Evolutionary conservation across 1,139 yeast genomes (phyloP).

Genomic region (Yamadazyma diospyri): DNA sequence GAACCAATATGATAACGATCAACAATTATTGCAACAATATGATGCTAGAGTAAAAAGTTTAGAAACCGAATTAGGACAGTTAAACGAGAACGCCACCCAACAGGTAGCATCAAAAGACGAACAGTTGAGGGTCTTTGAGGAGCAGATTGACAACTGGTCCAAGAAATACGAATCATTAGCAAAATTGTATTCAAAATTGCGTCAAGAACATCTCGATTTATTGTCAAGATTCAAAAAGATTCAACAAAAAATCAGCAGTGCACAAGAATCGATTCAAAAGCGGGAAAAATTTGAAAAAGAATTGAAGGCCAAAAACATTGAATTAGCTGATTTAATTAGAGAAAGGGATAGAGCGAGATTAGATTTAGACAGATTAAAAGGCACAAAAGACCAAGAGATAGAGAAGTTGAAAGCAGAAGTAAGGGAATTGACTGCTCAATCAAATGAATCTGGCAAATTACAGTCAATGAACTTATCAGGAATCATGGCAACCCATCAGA

Average conservation of each 20-base stretch:
- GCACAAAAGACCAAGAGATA: slow-evolving; percentile 62
- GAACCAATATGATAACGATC: slow-evolving; percentile 86
- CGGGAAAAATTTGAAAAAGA: slow-evolving; percentile 84
- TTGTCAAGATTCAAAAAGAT: slow-evolving; percentile 77
- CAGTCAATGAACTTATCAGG: slow-evolving; percentile 65
- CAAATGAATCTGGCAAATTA: slow-evolving; percentile 61
- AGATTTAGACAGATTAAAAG: slow-evolving; percentile 72
- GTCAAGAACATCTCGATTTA: slow-evolving; percentile 86
- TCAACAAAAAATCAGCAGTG: slow-evolving; percentile 87
- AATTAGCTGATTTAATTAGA: slow-evolving; percentile 82
- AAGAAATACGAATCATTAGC: slow-evolving; percentile 88
- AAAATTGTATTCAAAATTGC: slow-evolving; percentile 81
- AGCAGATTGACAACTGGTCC: slow-evolving; percentile 77
- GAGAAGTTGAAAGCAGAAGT: slow-evolving; percentile 66
- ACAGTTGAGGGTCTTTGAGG: slow-evolving; percentile 63
- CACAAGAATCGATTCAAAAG: slow-evolving; percentile 86
- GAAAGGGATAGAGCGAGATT: slow-evolving; percentile 88
- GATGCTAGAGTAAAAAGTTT: slow-evolving; percentile 81
- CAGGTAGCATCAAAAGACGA: slow-evolving; percentile 80
- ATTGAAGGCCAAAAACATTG: slow-evolving; percentile 79
- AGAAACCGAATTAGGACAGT: slow-evolving; percentile 66
- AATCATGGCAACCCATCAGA: slow-evolving; percentile 61
- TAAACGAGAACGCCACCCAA: slow-evolving; percentile 65
- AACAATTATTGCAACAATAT: slow-evolving; percentile 78
- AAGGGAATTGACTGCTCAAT: slow-evolving; percentile 57